Evolutionary conservation across 257 asterid species (phyloP).

Genomic region (Solanum lignicaule): DNA sequence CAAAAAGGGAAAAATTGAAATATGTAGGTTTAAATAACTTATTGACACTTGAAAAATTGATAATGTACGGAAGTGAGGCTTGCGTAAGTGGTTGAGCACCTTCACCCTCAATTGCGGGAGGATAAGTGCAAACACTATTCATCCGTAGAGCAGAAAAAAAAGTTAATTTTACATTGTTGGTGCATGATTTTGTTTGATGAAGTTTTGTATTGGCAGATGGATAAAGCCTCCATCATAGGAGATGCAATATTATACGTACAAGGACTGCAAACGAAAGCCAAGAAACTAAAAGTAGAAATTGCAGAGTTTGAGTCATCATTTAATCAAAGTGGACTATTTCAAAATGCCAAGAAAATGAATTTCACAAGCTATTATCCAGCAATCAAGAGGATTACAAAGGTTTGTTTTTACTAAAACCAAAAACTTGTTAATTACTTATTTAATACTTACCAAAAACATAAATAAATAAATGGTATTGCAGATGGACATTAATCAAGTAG

Average conservation of each 20-base stretch:
- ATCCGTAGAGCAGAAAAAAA: not conserved
- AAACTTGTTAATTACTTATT: not conserved
- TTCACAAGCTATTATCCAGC: constrained; percentile 11
- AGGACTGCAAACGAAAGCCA: constrained; percentile 52
- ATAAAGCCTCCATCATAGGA: constrained; percentile 76
- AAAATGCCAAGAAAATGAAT: constrained; percentile 4
- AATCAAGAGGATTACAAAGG: constrained; percentile 52
- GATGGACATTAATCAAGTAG: constrained; percentile 60
- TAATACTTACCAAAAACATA: not conserved
- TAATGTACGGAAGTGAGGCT: too few species aligned
- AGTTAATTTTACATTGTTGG: not conserved
- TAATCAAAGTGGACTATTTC: constrained; percentile 7
- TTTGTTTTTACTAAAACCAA: not conserved
- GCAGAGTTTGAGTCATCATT: constrained; percentile 30
- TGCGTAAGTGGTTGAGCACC: too few species aligned
- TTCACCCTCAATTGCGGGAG: not conserved
- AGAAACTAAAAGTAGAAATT: constrained; percentile 49
- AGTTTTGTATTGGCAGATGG: constrained; percentile 36
- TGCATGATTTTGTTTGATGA: not conserved
- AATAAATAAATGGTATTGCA: constrained; percentile 5
- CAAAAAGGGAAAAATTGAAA: not conserved
- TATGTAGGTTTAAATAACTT: not conserved
- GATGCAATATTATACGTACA: constrained; percentile 61
- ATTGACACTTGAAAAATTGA: too few species aligned
- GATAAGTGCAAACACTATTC: not conserved